These are phyloP conservation scores for Diaporthe destruens DNA, from an alignment of 2,329 filamentous ascomycete species.

Conservation along the genomic window DNA sequence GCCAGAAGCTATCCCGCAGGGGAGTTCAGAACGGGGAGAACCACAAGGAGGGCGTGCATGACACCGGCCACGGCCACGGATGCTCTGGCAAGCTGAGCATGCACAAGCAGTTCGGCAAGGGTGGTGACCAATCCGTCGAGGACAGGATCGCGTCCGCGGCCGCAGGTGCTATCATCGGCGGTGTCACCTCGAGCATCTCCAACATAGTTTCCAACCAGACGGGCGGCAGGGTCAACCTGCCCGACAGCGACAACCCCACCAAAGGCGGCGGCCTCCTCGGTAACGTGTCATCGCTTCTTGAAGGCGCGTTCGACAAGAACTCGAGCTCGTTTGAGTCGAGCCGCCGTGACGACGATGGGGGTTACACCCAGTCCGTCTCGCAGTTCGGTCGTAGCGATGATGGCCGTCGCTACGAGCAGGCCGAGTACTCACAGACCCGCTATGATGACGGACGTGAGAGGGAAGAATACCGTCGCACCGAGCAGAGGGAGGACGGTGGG, in stretches of 20 bases:
- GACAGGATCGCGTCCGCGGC: slow-evolving; percentile 69
- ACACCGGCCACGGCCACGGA: slow-evolving; percentile 87
- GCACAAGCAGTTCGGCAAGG: slow-evolving; percentile 70
- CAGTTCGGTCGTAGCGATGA: slow-evolving; percentile 68
- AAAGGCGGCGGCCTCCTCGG: slow-evolving; percentile 78
- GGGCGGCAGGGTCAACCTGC: slow-evolving; percentile 54
- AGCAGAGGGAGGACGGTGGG: slow-evolving; percentile 63
- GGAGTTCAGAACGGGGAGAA: slow-evolving; percentile 84
- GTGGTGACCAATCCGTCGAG: slow-evolving; percentile 61
- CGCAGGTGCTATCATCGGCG: slow-evolving; percentile 68
- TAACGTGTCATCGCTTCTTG: slow-evolving; percentile 75
- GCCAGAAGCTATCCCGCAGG: slow-evolving; percentile 79
- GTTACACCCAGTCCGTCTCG: slow-evolving; percentile 70
- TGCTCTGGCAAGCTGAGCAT: slow-evolving; percentile 84
- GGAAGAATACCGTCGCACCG: slow-evolving; percentile 72
- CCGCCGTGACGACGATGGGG: slow-evolving; percentile 69
- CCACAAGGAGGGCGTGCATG: slow-evolving; percentile 86
- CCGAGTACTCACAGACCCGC: slow-evolving; percentile 70
- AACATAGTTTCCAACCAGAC: slow-evolving; percentile 61
- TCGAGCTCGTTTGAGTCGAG: slow-evolving; percentile 63
- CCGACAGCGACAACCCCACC: slow-evolving; percentile 52
- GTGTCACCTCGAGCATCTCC: slow-evolving; percentile 67
- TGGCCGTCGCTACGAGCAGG: slow-evolving; percentile 70
- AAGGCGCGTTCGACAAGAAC: slow-evolving; percentile 55
- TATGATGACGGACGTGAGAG: slow-evolving; percentile 68